A percentile compares a stretch with the other conserved stretches of the same genome.
These are phyloP conservation scores for Pachyrhizus erosus DNA, from an alignment of 306 rosid species.

Conservation along the genomic window DNA sequence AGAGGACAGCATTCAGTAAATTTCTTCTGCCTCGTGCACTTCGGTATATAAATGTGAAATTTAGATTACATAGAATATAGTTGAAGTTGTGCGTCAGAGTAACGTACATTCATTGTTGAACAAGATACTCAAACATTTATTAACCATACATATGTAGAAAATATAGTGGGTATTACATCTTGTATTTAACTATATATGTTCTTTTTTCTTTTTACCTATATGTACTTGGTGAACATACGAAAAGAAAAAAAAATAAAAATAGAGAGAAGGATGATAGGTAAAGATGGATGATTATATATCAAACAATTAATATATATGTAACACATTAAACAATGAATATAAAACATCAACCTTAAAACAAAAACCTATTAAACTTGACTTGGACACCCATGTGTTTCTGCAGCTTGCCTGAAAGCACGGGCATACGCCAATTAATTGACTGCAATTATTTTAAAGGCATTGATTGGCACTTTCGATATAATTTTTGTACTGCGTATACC, in stretches of 20 bases:
- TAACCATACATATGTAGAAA: too few relatives aligned
- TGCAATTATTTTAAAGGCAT: conserved; percentile 33
- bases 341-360: neutral
- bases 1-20: too few relatives aligned
- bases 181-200: too few relatives aligned
- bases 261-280: neutral
- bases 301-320: neutral
- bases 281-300: neutral
- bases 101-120: neutral
- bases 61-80: too few relatives aligned
- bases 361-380: conserved; percentile 16
- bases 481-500: neutral
- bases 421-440: conserved; percentile 33
- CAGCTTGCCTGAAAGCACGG: conserved; percentile 47
- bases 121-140: conserved; percentile 26
- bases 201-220: too few relatives aligned
- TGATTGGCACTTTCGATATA: conserved; percentile 1
- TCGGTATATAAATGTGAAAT: too few relatives aligned
- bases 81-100: too few relatives aligned
- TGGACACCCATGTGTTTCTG: conserved; percentile 39
- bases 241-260: neutral
- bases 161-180: too few relatives aligned
- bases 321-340: neutral
- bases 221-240: neutral
- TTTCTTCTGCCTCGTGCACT: too few relatives aligned